Evolutionary conservation across 768 basidiomycete species (phyloP), one percentile per base, ranked within the genome.

Genomic region (Lyophyllum atratum): DNA sequence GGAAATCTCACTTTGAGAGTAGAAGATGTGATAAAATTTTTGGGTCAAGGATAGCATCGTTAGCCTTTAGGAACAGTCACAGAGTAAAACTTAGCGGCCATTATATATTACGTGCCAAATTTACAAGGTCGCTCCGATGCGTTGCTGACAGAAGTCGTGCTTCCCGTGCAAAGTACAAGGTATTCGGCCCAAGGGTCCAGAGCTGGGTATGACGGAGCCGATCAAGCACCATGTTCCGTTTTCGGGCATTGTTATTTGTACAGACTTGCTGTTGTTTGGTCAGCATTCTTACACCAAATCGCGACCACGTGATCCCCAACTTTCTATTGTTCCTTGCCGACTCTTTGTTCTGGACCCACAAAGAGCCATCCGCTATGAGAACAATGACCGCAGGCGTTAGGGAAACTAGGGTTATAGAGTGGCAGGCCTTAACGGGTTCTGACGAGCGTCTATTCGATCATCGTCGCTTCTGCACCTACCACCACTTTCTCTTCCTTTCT

Each of bases 371-470:
- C 49, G 25, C 50, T 42, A 59, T 45, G 21, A 29, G 64, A 60
- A 65, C 64, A 65, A 65, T 62, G 61, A 37, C 22, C 24, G 53
- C 49, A 22, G 54, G 29, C 28, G 14, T 47, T 29, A 62, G 52
- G 52, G 56, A 48, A 49, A 60, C 56, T 10, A 54, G 44, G 28
- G 29, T 47, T 57, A 47, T 56, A 45, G 24, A 17, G 29, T 49
- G 26, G 43, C 29, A 43, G 11, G 17, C 46, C 42, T 31, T 46
- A 46, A 33, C 44, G 50, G 19, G 53, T 29, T 25, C 25, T 14
- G 54, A 37, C 55, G 31, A 57, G 44, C 47, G 33, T 37, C 53
- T 43, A 44, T 17, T 48, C 46, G 53, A 33, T 5, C 26, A 25
- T 33, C 29, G 46, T 54, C 54, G 53, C 51, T 54, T 59, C 53